These are phyloP conservation scores for Amaranthus tricolor DNA, from an alignment of 179 eudicot species.

Conservation along the genomic window DNA sequence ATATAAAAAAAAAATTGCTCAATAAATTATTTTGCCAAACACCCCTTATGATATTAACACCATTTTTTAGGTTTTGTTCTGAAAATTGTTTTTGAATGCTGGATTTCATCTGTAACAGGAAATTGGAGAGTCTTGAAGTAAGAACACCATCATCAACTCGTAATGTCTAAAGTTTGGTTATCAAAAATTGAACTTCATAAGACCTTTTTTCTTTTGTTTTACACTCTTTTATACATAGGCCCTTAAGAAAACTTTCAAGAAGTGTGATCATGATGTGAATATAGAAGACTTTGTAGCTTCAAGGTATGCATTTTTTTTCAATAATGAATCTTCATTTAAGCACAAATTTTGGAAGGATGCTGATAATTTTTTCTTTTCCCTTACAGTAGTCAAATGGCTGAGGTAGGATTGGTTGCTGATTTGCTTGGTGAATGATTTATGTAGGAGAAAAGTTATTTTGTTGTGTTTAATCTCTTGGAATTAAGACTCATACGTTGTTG, in stretches of 20 bases:
- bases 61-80: not conserved
- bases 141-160: constrained; percentile 28
- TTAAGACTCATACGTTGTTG: too few relatives aligned
- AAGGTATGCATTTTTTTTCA: constrained; percentile 46
- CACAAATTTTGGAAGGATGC: constrained; percentile 14
- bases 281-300: constrained; percentile 73
- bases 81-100: constrained; percentile 19
- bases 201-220: not conserved
- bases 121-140: constrained; percentile 96
- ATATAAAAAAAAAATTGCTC: too few relatives aligned
- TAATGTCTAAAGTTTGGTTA: not conserved
- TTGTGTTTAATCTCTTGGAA: constrained; percentile 14
- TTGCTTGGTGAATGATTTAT: constrained; percentile 3
- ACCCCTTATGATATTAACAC: not conserved
- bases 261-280: constrained; percentile 90
- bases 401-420: constrained; percentile 43
- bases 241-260: constrained; percentile 88
- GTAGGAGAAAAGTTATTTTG: not conserved
- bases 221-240: constrained; percentile 36
- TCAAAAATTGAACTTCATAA: not conserved
- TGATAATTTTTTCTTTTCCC: constrained; percentile 31
- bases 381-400: constrained; percentile 76
- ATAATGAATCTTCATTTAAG: constrained; percentile 2
- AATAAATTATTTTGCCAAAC: too few relatives aligned
- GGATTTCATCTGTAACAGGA: constrained; percentile 52